A percentile compares a stretch with the other conserved stretches of the same genome.
phyloP scores from a whole-genome alignment of 345 rosid genomes.

The Cardamine resedifolia region DNA sequence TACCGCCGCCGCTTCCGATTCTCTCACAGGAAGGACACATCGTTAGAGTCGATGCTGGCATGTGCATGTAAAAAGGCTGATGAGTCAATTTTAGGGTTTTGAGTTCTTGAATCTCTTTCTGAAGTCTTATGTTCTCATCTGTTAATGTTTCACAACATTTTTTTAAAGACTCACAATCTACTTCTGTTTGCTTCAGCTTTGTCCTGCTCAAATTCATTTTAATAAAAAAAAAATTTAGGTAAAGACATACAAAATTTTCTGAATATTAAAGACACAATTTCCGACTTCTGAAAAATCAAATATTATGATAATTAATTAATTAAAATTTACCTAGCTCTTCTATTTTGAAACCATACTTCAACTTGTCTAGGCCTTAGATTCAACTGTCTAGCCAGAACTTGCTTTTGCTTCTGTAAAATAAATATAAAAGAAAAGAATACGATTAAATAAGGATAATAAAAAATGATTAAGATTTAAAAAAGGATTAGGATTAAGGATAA shows the following conservation, averaged over 20 bases:
- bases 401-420: constrained; percentile 75
- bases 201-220: constrained; percentile 71
- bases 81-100: constrained; percentile 55
- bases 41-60: constrained; percentile 70
- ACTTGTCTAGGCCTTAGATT: constrained; percentile 92
- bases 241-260: neutral
- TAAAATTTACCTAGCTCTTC: constrained; percentile 85
- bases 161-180: constrained; percentile 87
- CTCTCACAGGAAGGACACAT: constrained; percentile 81
- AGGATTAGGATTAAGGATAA: neutral
- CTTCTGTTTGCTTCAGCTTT: constrained; percentile 96
- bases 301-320: neutral
- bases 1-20: constrained; percentile 42
- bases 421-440: neutral
- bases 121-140: constrained; percentile 87
- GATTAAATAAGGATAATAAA: neutral
- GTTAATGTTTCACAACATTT: constrained; percentile 89
- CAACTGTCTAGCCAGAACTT: constrained; percentile 82
- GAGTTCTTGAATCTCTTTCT: constrained; percentile 82
- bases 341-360: constrained; percentile 99
- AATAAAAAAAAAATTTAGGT: too few species aligned
- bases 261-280: neutral
- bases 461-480: constrained; percentile 9
- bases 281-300: neutral
- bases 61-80: constrained; percentile 65